phyloP scores from a whole-genome alignment of 129 eudicot species.

The Daucus carota region DH1_v3.0 NC_030386.2:23117501-23118000 shows the following conservation, averaged over 20 bases:
- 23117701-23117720: conserved; percentile 68
- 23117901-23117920: background rate
- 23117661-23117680: conserved; percentile 89
- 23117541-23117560: conserved; percentile 77
- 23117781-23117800: conserved; percentile 61
- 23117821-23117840: conserved; percentile 69
- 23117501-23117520: conserved; percentile 62
- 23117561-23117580: conserved; percentile 67
- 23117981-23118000: background rate
- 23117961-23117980: background rate
- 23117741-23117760: conserved; percentile 87
- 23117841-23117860: too few species aligned
- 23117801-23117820: conserved; percentile 48
- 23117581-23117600: conserved; percentile 65
- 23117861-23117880: too few species aligned
- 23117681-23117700: conserved; percentile 64
- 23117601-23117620: conserved; percentile 56
- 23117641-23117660: conserved; percentile 69
- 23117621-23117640: conserved; percentile 44
- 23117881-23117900: too few species aligned
- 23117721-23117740: conserved; percentile 63
- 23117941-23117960: background rate
- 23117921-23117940: background rate
- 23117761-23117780: conserved; percentile 87
- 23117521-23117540: conserved; percentile 47